A percentile compares a stretch with the other conserved stretches of the same genome.
Evolutionary conservation across 2,329 filamentous ascomycete species (phyloP).

Genomic region (Pestalotiopsis sp.): DNA sequence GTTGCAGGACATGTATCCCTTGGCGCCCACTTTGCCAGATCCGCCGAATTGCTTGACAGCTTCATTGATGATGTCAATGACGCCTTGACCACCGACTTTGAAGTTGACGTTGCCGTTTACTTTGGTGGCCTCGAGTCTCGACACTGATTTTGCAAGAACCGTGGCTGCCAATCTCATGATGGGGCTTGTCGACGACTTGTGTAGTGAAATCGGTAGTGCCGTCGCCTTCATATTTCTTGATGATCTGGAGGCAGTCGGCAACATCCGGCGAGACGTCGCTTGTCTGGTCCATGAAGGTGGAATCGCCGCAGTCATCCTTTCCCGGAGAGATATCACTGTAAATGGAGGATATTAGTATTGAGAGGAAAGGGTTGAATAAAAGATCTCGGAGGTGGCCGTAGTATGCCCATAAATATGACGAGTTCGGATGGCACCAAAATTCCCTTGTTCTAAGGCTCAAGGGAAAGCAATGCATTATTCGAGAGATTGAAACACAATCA

Average conservation of each 20-base stretch:
- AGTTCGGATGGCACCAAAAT: no score
- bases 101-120: background rate
- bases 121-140: background rate
- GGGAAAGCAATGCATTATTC: no score
- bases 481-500: no score
- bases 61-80: conserved; percentile 12
- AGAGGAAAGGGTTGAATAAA: no score
- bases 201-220: background rate
- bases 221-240: background rate
- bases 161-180: conserved; percentile 9
- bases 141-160: conserved; percentile 15
- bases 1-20: conserved; percentile 11
- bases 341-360: no score
- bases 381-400: no score
- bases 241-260: background rate
- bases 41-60: background rate
- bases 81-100: conserved; percentile 14
- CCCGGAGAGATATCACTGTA: no score
- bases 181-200: background rate
- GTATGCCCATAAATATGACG: no score
- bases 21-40: conserved; percentile 9
- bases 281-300: background rate
- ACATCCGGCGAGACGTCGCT: background rate
- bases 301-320: background rate
- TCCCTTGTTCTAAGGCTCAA: no score